A percentile compares a stretch with the other conserved stretches of the same genome.
phyloP scores from a whole-genome alignment of 257 asterid species.

The Solanum boliviense region DNA sequence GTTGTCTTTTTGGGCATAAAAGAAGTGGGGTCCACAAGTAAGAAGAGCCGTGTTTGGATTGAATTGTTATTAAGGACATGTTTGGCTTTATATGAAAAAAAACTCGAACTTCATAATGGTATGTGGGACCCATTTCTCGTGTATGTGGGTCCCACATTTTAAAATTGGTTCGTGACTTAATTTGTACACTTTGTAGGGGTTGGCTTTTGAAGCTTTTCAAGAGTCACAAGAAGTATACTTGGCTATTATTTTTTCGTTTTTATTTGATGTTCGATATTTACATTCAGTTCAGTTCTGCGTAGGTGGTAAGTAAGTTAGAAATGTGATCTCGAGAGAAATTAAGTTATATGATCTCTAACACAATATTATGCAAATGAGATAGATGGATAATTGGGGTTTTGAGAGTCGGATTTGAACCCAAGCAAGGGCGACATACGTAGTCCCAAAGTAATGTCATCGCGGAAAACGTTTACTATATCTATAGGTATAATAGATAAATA shows the following conservation, averaged over 20 bases:
- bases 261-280: too few relatives aligned
- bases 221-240: background rate
- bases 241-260: too few relatives aligned
- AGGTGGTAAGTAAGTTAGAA: background rate
- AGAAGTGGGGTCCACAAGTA: background rate
- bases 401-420: background rate
- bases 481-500: too few relatives aligned
- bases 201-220: background rate
- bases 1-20: background rate
- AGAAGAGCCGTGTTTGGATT: background rate
- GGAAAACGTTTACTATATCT: background rate
- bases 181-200: background rate
- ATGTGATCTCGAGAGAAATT: background rate
- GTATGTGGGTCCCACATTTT: background rate
- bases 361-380: background rate
- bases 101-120: background rate
- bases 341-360: background rate
- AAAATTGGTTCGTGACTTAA: background rate
- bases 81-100: background rate
- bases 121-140: background rate
- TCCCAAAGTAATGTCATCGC: background rate
- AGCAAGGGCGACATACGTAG: too few relatives aligned
- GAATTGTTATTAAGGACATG: background rate
- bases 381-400: background rate
- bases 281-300: rapidly evolving